Evolutionary conservation across 257 asterid genomes (phyloP).

Genomic region (Plantago ovata): DNA sequence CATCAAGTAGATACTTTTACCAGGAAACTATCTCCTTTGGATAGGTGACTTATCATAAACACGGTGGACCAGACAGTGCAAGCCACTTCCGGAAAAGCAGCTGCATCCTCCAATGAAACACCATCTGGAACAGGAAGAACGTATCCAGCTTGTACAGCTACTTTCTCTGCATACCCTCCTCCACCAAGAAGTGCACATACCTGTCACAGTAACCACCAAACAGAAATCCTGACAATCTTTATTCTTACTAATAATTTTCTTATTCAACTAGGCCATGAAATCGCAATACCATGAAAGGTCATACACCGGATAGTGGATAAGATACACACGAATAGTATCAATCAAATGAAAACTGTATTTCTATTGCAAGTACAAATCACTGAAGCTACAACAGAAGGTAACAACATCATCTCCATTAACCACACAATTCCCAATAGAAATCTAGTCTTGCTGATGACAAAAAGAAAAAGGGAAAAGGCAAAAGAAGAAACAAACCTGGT

Average conservation of each 20-base stretch:
- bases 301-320: too few relatives aligned
- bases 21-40: conserved; percentile 80
- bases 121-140: conserved; percentile 90
- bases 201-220: conserved; percentile 24
- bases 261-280: too few relatives aligned
- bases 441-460: too few relatives aligned
- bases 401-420: background rate
- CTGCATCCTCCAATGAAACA: conserved; percentile 86
- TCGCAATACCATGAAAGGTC: too few relatives aligned
- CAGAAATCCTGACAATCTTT: conserved; percentile 7
- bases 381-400: background rate
- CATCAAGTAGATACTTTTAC: conserved; percentile 31
- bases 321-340: background rate
- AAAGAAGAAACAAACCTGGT: conserved; percentile 69
- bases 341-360: background rate
- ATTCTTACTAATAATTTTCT: too few relatives aligned
- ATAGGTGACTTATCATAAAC: conserved; percentile 77
- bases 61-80: conserved; percentile 98
- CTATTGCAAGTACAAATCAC: too few relatives aligned
- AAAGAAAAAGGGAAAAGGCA: background rate
- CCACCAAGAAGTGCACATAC: conserved; percentile 94
- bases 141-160: conserved; percentile 73
- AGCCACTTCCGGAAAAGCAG: conserved; percentile 89
- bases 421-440: too few relatives aligned
- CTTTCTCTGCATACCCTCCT: conserved; percentile 97